Conservation (phyloP, 1,284 basidiomycete genomes). For the Fomitopsis schrenkii region DNA sequence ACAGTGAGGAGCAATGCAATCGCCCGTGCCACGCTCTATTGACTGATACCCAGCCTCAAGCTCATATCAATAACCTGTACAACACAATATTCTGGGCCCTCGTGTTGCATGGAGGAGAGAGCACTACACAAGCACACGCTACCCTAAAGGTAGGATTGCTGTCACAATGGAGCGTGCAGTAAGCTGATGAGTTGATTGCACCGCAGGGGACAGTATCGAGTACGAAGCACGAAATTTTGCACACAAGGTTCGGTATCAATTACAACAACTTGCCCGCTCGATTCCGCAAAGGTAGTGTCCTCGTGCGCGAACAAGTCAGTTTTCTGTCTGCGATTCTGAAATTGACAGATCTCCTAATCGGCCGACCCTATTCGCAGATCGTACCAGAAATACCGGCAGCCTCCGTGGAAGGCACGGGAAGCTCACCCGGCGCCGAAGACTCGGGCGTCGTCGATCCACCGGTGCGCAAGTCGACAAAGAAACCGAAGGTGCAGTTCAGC, state of each 20-base stretch:
- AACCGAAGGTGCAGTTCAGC: slow-evolving; percentile 30
- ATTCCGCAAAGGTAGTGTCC: slow-evolving; percentile 84
- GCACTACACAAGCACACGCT: slow-evolving; percentile 79
- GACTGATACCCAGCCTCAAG: slow-evolving; percentile 38
- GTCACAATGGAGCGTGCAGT: neutral
- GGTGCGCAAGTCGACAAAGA: neutral
- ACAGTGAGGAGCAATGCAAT: slow-evolving; percentile 61
- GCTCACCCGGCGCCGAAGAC: neutral
- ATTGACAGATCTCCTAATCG: too few species aligned
- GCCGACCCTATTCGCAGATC: too few species aligned
- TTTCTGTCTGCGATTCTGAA: neutral
- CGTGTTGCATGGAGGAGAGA: slow-evolving; percentile 74
- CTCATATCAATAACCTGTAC: slow-evolving; percentile 98
- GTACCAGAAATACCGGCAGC: neutral
- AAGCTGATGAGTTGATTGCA: neutral
- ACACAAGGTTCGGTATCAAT: slow-evolving; percentile 79
- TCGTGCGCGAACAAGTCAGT: slow-evolving; percentile 60
- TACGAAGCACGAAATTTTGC: slow-evolving; percentile 91
- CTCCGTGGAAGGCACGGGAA: neutral
- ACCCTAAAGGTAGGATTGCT: slow-evolving; percentile 57
- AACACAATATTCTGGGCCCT: slow-evolving; percentile 97
- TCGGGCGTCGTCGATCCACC: neutral
- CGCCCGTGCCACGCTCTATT: slow-evolving; percentile 2
- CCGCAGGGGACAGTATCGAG: slow-evolving; percentile 81
- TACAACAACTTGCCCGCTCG: slow-evolving; percentile 78